A percentile compares a stretch with the other conserved stretches of the same genome.
phyloP scores from a whole-genome alignment of 176 grass and related monocot genomes.

The Oryza glumipatula region DNA sequence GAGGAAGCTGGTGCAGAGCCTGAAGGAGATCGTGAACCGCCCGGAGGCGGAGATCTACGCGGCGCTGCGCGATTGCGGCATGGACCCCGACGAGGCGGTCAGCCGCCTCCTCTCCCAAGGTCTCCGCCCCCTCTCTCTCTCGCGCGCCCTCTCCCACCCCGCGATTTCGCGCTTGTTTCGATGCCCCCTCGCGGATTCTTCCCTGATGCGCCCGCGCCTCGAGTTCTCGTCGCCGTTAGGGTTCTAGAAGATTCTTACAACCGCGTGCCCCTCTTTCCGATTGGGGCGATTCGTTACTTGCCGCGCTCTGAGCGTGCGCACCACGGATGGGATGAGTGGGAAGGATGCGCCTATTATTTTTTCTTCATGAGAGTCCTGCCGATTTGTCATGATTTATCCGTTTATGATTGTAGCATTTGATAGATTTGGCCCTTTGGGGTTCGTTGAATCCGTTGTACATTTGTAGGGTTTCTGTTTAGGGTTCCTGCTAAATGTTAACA shows the following conservation, averaged over 20 bases:
- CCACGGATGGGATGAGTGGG: constrained; percentile 32
- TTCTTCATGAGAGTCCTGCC: not conserved
- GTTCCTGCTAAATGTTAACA: constrained; percentile 37
- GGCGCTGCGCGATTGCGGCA: constrained; percentile 91
- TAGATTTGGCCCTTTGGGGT: constrained; percentile 16
- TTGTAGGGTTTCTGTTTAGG: constrained; percentile 45
- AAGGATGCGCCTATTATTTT: not conserved
- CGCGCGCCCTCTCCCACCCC: not conserved
- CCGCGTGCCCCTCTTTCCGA: constrained; percentile 22
- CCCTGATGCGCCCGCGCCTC: not conserved
- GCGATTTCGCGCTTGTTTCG: constrained; percentile 23
- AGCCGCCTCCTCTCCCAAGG: constrained; percentile 95
- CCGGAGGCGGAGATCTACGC: constrained; percentile 95
- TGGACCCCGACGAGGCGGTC: constrained; percentile 96
- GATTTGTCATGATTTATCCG: constrained; percentile 13
- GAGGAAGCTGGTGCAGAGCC: constrained; percentile 85
- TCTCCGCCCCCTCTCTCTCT: too few species aligned
- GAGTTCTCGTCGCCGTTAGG: constrained; percentile 17
- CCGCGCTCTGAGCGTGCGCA: not conserved
- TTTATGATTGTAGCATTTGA: not conserved
- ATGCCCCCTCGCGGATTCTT: not conserved
- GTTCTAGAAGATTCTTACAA: constrained; percentile 26
- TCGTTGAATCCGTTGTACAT: not conserved
- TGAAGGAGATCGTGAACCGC: constrained; percentile 99
- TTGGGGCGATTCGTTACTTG: constrained; percentile 39